Percentiles rank a stretch among this genome's conserved stretches.
Conservation (phyloP, 805 yeast species). For the Teunomyces pallodes region DNA sequence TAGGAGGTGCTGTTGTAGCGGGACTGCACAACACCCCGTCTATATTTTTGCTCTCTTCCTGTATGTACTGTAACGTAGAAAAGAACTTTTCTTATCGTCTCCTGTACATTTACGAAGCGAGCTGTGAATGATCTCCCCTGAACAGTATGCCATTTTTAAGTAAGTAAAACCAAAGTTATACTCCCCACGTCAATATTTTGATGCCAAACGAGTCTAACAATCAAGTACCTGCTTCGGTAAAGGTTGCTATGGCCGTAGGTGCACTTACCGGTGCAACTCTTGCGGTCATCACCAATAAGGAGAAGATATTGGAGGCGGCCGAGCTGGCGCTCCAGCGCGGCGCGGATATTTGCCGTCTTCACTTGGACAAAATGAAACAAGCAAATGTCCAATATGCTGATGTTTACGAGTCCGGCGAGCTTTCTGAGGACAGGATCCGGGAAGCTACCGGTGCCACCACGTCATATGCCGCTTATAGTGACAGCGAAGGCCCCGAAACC, state of each 20-base stretch:
- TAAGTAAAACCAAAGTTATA: neutral
- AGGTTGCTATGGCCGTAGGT: constrained; percentile 31
- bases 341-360: constrained; percentile 25
- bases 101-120: too few relatives aligned
- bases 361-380: constrained; percentile 12
- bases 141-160: constrained; percentile 1
- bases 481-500: constrained; percentile 1
- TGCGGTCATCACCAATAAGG: constrained; percentile 29
- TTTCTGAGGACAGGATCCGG: constrained; percentile 1
- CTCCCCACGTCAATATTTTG: neutral
- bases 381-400: constrained; percentile 21
- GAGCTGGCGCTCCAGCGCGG: constrained; percentile 28
- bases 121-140: too few relatives aligned
- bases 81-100: too few relatives aligned
- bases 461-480: neutral
- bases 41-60: too few relatives aligned
- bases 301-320: constrained; percentile 26
- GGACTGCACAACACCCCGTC: too few relatives aligned
- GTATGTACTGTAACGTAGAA: too few relatives aligned
- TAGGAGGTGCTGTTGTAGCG: too few relatives aligned
- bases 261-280: constrained; percentile 34
- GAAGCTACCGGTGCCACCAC: neutral
- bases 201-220: constrained; percentile 4
- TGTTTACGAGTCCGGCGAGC: constrained; percentile 8
- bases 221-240: constrained; percentile 32